Conservation (phyloP, 108 stramenopile genomes). For the Ochromonas danica region DNA sequence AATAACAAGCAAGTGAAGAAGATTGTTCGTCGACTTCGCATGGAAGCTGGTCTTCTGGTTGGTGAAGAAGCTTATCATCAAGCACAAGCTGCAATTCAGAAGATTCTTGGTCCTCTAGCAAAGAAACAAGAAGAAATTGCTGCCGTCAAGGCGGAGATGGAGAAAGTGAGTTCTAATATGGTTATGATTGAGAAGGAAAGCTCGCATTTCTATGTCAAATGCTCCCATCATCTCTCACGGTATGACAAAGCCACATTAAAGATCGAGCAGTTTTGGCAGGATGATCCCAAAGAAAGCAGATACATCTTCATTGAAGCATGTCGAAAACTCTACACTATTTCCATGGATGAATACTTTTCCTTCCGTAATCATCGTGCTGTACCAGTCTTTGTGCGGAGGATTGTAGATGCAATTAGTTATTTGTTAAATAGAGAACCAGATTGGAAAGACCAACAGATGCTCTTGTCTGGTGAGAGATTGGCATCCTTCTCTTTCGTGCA, state of each 20-base stretch:
- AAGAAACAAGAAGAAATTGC: neutral
- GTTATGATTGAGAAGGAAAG: neutral
- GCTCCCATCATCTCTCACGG: neutral
- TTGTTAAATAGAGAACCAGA: neutral
- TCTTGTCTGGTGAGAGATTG: neutral
- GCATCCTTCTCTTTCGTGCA: too few species aligned
- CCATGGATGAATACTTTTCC: slow-evolving; percentile 23
- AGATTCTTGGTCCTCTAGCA: neutral
- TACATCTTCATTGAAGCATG: neutral
- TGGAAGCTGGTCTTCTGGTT: slow-evolving; percentile 12
- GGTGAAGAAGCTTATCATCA: neutral
- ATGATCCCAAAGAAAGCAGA: slow-evolving; percentile 11
- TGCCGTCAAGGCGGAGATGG: neutral
- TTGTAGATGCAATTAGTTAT: slow-evolving; percentile 4
- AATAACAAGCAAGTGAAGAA: slow-evolving; percentile 35
- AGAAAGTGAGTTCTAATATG: neutral
- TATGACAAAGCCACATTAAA: slow-evolving; percentile 11
- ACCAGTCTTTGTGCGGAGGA: slow-evolving; percentile 22
- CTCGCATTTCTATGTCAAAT: neutral
- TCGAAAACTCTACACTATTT: neutral
- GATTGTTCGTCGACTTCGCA: neutral
- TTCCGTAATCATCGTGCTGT: slow-evolving; percentile 29
- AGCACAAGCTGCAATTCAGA: neutral
- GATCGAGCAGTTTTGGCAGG: slow-evolving; percentile 32
- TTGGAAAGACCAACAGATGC: slow-evolving; percentile 27